phyloP scores from a whole-genome alignment of 768 basidiomycete species.

The Sarcomyxa edulis region DNA sequence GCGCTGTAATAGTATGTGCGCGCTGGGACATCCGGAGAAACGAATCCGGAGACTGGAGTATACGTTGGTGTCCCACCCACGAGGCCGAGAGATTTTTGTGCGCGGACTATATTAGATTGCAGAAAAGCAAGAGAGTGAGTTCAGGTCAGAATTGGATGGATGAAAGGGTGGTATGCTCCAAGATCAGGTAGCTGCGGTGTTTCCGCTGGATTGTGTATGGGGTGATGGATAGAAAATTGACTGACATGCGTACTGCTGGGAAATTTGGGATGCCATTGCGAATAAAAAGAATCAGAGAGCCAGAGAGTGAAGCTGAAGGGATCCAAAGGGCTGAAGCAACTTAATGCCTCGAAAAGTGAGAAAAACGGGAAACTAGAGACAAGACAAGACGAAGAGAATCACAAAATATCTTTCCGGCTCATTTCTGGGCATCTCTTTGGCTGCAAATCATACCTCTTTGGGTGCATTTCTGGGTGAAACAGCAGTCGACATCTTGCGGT shows the following conservation, averaged over 20 bases:
- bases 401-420: too few relatives aligned
- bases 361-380: too few relatives aligned
- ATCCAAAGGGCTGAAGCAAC: constrained; percentile 58
- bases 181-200: too few relatives aligned
- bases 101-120: too few relatives aligned
- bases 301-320: constrained; percentile 24
- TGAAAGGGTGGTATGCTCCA: too few relatives aligned
- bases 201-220: too few relatives aligned
- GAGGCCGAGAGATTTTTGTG: constrained; percentile 90
- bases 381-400: too few relatives aligned
- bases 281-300: constrained; percentile 23
- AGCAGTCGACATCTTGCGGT: too few relatives aligned
- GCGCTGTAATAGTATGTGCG: constrained; percentile 78
- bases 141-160: constrained; percentile 12
- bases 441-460: too few relatives aligned
- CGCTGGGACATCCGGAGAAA: constrained; percentile 63
- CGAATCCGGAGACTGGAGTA: constrained; percentile 54
- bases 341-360: constrained; percentile 82
- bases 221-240: constrained; percentile 16
- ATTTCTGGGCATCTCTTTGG: too few relatives aligned
- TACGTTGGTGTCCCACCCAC: constrained; percentile 81
- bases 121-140: constrained; percentile 9
- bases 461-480: too few relatives aligned
- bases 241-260: constrained; percentile 86
- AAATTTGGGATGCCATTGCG: constrained; percentile 67